phyloP scores from a whole-genome alignment of 1,284 basidiomycete genomes.

The Porphyrellus sp. region DNA sequence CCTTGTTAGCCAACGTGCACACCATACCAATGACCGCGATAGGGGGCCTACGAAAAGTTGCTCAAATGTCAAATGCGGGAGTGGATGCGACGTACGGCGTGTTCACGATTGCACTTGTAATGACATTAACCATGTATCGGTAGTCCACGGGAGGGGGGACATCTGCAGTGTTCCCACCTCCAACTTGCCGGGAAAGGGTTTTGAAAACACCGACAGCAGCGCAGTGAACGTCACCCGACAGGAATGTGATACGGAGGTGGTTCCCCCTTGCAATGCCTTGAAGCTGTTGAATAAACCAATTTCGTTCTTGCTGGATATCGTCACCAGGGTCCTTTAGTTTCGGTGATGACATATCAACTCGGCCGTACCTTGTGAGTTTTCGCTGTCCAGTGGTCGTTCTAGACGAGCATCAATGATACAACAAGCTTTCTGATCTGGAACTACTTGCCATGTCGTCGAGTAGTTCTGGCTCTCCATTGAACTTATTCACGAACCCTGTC shows the following conservation, averaged over 20 bases:
- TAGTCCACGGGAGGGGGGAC: conserved; percentile 58
- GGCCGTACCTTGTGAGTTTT: conserved; percentile 66
- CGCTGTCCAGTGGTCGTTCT: conserved; percentile 91
- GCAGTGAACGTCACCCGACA: conserved; percentile 93
- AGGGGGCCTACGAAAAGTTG: conserved; percentile 58
- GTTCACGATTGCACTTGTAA: conserved; percentile 79
- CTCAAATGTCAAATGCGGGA: neutral
- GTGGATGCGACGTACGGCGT: conserved; percentile 58
- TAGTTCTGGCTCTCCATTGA: conserved; percentile 87
- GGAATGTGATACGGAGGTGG: conserved; percentile 71
- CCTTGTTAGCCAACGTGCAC: conserved; percentile 74
- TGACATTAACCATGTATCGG: conserved; percentile 85
- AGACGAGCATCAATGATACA: neutral
- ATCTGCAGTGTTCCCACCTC: conserved; percentile 46
- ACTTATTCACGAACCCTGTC: conserved; percentile 84
- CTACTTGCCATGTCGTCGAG: conserved; percentile 80
- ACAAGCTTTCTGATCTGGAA: neutral
- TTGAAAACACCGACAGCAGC: conserved; percentile 79
- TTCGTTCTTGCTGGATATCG: conserved; percentile 74
- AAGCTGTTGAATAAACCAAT: conserved; percentile 80
- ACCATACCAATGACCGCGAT: conserved; percentile 79
- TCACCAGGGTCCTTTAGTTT: neutral
- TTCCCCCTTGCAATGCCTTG: conserved; percentile 66
- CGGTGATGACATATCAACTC: neutral
- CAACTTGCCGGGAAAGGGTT: conserved; percentile 43